Evolutionary conservation across 768 basidiomycete species (phyloP), one percentile per base, ranked within the genome.

Genomic region (Naematelia aurantialba): DNA sequence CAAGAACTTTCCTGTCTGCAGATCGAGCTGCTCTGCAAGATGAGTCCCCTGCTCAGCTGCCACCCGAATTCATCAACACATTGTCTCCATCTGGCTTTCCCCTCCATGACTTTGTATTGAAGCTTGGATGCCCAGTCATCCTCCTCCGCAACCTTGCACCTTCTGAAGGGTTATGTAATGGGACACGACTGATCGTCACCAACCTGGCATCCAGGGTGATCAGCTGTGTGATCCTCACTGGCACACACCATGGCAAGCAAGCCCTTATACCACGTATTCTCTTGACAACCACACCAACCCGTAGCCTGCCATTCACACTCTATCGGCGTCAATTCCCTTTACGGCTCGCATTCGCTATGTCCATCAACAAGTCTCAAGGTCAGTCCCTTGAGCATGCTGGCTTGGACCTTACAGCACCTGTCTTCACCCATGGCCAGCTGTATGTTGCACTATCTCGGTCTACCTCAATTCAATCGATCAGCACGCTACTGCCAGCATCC

Each of bases 281-380:
- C 5, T 30, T 52, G 50, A 52, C 12, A 11, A 10, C 50, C 10
- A 52, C 13, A 10, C 50, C 50, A 5, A 30, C n/a, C 5, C 11
- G 11, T 10, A 10, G 27, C 65, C 76, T 42, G 5, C 52, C 52
- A 5, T 55, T 55, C 52, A 55, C 52, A 8, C 30, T 82, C 5
- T 56, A 27, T 3, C 57, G 64, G 72, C 48, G 51, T 0, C 81
- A 82, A 66, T 81, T 81, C 58, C 81, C 82, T 29, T 62, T 82
- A 14, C 68, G 72, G 2, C 70, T 82, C 4, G 80, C 79, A 13
- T 83, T 82, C 77, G 79, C 79, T 0, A 77, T 82, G 67, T 77
- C 81, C 0, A 81, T 82, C 65, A 82, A 83, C 71, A 83, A 82
- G 63, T 59, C 80, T 1, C 81, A 82, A 70, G 81, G 82, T 3